Evolutionary conservation across 73 alveolate genomes (phyloP), one percentile per base, ranked within the genome.

Genomic region (Blepharisma japonicum): DNA sequence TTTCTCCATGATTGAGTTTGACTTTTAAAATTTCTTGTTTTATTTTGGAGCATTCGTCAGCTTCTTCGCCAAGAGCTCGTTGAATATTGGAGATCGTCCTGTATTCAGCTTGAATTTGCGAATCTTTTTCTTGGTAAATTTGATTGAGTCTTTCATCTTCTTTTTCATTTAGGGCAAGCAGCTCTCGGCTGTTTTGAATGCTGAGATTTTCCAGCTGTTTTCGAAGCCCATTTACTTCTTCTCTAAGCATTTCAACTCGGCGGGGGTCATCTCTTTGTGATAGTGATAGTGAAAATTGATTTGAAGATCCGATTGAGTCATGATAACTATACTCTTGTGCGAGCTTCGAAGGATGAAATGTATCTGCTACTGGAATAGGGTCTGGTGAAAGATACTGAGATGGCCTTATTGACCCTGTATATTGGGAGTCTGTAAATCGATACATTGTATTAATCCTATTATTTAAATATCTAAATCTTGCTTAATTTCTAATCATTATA

Each of bases 101-200:
- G 47, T 14, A 61, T 14, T 61, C 74, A 61, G 74, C 74, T 25
- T 61, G 74, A 61, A 61, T n/a, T 61, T 14, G 14, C 2, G 74
- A 14, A 2, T 61, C 74, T 61, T 61, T 61, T 20, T 61, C 74
- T 20, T n/a, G 23, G 23, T 14, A 25, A 18, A 61, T n/a, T 25
- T 61, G 14, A 8, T n/a, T 14, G 11, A 61, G 46, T 25, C 23
- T n/a, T 18, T 61, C 47, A 8, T 61, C 74, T 61, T 61, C 47
- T 8, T 61, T 14, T 9, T 25, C 18, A 14, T 61, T 61, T 25
- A 61, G 46, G 39, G 14, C 74, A 20, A 61, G 14, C 47, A 61
- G 18, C 14, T 11, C 23, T 2, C 23, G 38, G 11, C 47, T 14
- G 5, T 61, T 14, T 25, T 61, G 74, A 14, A n/a, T 61, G 14